A percentile compares a stretch with the other conserved stretches of the same genome.
Evolutionary conservation across 352 stramenopile genomes (phyloP).

Genomic region (Thraustotheca clavata): DNA sequence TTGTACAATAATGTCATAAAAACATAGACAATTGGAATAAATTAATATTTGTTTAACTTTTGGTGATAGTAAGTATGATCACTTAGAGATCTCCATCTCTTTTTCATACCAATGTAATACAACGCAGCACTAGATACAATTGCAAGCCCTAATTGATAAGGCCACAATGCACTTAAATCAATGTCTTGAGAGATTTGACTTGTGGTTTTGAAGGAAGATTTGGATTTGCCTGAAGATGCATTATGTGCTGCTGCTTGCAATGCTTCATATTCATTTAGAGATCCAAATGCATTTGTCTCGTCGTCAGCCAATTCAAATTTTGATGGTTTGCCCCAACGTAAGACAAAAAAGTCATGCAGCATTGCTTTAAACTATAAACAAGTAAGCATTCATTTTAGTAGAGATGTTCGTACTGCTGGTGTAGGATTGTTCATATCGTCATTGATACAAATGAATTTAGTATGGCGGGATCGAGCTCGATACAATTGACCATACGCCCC

Average conservation of each 20-base stretch:
- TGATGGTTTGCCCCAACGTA: slow-evolving; percentile 87
- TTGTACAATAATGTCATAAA: too few relatives aligned
- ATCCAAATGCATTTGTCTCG: background rate
- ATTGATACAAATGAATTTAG: slow-evolving; percentile 96
- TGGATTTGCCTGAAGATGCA: too few relatives aligned
- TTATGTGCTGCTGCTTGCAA: too few relatives aligned
- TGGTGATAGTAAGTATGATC: too few relatives aligned
- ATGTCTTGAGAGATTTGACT: background rate
- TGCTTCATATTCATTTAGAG: too few relatives aligned
- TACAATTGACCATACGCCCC: slow-evolving; percentile 89
- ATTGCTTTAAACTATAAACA: slow-evolving; percentile 35
- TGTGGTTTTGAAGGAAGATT: background rate
- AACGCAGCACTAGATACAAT: background rate
- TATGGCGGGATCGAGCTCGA: slow-evolving; percentile 78
- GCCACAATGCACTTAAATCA: background rate
- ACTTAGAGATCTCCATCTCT: background rate
- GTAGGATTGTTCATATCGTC: slow-evolving; percentile 91
- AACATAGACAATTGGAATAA: too few relatives aligned
- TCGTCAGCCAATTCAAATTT: slow-evolving; percentile 79
- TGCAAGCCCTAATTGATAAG: background rate
- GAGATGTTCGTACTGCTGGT: slow-evolving; percentile 32
- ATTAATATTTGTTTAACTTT: too few relatives aligned
- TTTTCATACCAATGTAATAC: background rate
- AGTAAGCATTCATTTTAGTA: background rate
- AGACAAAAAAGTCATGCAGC: slow-evolving; percentile 87